phyloP scores from a whole-genome alignment of 2,329 filamentous ascomycete species.

The Leptoxyphium fumago region DNA sequence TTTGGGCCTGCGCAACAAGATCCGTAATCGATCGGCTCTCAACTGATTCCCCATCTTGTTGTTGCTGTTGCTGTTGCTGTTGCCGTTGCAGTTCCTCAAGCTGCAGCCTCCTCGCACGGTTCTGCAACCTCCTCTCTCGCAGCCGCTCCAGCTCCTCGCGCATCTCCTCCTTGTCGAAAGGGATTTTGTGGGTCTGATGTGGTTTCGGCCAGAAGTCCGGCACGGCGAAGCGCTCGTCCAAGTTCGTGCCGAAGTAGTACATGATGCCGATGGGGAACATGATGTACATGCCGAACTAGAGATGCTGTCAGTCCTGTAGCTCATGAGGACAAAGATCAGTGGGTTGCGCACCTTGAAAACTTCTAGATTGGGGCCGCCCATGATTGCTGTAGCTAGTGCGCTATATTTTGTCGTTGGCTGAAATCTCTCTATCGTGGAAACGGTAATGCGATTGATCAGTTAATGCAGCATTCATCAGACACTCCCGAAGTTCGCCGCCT shows the following conservation, averaged over 20 bases:
- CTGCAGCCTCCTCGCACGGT: constrained; percentile 33
- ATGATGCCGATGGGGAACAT: constrained; percentile 98
- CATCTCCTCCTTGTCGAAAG: constrained; percentile 69
- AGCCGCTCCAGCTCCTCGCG: constrained; percentile 63
- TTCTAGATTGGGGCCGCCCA: constrained; percentile 83
- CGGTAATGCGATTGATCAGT: too few relatives aligned
- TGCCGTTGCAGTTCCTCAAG: constrained; percentile 18
- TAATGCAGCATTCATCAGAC: too few relatives aligned
- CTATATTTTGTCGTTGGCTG: too few relatives aligned
- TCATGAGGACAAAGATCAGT: background rate
- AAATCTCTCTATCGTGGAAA: too few relatives aligned
- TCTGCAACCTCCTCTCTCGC: constrained; percentile 34
- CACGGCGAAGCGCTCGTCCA: constrained; percentile 80
- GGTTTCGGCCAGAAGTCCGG: constrained; percentile 86
- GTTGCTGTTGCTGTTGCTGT: constrained; percentile 10
- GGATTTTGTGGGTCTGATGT: constrained; percentile 61
- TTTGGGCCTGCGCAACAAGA: too few relatives aligned
- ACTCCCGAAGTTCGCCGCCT: too few relatives aligned
- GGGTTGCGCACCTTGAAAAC: constrained; percentile 63
- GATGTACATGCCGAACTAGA: constrained; percentile 95
- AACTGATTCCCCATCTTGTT: constrained; percentile 6
- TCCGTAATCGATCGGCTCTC: too few relatives aligned
- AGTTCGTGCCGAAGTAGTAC: constrained; percentile 99
- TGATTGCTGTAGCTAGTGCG: constrained; percentile 19
- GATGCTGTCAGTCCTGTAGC: background rate